A percentile compares a stretch with the other conserved stretches of the same genome.
Evolutionary conservation across 345 rosid species (phyloP).

Genomic region (Syzygium jambos): DNA sequence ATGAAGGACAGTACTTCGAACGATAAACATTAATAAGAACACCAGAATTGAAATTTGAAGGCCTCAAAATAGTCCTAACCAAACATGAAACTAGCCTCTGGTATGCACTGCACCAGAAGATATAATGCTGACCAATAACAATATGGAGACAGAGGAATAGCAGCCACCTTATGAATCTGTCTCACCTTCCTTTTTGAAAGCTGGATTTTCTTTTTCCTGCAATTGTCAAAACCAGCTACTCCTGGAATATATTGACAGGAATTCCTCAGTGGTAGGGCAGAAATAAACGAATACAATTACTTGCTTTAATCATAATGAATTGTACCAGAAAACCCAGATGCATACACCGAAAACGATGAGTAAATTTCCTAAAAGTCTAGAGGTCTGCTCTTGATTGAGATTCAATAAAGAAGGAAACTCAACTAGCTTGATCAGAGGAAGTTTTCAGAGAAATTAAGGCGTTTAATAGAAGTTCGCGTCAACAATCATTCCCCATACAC

Average conservation of each 20-base stretch:
- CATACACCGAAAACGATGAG: background rate
- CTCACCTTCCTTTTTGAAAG: constrained; percentile 54
- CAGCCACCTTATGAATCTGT: constrained; percentile 17
- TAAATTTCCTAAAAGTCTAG: background rate
- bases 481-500: background rate
- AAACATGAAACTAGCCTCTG: background rate
- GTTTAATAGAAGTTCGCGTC: background rate
- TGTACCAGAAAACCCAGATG: background rate
- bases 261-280: background rate
- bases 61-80: background rate
- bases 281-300: background rate
- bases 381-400: background rate
- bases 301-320: background rate
- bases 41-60: background rate
- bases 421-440: background rate
- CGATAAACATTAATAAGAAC: background rate
- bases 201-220: constrained; percentile 41
- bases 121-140: background rate
- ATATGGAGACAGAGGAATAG: background rate
- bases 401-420: background rate
- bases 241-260: constrained; percentile 16
- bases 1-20: background rate
- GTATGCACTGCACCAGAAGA: background rate
- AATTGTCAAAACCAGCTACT: constrained; percentile 20
- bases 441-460: background rate